Evolutionary conservation across 2,329 filamentous ascomycete species (phyloP), one percentile per base, ranked within the genome.

Genomic region (Fusarium setosum): DNA sequence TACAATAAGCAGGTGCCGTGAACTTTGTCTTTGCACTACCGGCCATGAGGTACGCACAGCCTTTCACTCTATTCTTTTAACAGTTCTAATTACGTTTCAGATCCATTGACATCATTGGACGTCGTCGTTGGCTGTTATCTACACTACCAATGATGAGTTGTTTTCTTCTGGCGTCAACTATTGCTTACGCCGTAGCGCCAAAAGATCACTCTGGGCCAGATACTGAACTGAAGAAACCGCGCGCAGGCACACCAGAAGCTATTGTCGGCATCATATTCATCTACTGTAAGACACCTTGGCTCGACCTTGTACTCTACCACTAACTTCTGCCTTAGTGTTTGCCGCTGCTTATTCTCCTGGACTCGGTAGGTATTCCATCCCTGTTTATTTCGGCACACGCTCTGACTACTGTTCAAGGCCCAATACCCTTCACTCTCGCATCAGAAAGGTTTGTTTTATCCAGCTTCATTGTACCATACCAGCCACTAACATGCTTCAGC

Each of bases 341-440:
- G 74, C 79, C 2, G 76, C 79, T 0, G 76, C 74, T 2, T 83
- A 83, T 62, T 80, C 80, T 2, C 81, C 81, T 7, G 72, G 71
- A 10, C 42, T 76, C 60, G 82, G 82, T 0, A 42, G 6, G 35
- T 32, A 7, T 13, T 23, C 18, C 4, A 21, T 17, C 5, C 11
- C 10, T 10, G 6, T 23, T 42, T 2, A 6, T 6, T 7, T 4
- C 9, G 9, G 12, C 7, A 6, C 6, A 15, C 6, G n/a, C 15
- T n/a, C 49, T 52, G 15, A 41, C 20, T 32, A 4, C 23, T 2
- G 2, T n/a, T n/a, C n/a, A 17, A 52, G 49, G 63, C 1, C 83
- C 83, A 0, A 83, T 84, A 11, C 81, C 82, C 0, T 84, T 84
- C 45, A 84, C 81, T 3, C 74, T 84, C 17, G 83, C 82, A 12